Base-by-base conservation (phyloP, 1,284 basidiomycete species). In the Abortiporus biennis region DNA sequence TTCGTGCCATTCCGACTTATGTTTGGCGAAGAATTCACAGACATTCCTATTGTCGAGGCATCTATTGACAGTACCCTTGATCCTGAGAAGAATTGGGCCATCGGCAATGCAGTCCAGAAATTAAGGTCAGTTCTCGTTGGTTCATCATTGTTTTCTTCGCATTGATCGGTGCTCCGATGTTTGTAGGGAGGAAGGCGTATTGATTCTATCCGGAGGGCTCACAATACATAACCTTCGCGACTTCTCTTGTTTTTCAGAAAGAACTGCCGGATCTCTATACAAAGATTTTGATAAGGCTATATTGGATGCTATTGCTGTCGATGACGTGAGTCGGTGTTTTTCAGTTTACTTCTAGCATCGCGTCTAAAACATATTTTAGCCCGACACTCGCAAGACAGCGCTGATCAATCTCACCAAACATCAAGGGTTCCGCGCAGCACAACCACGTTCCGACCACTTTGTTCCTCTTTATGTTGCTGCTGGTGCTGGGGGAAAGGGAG, bases 1-100 rank as follows among this genome's bases (percentile, higher is more conserved):
- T 88, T 89, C 55, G 68, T 88, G 6, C 85, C 85, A 1, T 87
- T 88, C 68, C 68, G 72, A 36, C 57, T 83, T 43, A 89, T 88
- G 85, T 87, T 88, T 52, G 80, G 80, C 11, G 74, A 82, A 30
- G 66, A 70, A 44, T 71, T 78, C 44, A 68, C 55, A 21, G 68
- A 71, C 6, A 62, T 85, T 6, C 83, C 84, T 3, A 71, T 86
- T 49, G 73, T 85, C 6, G 70, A 87, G 61, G 83, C 79, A 2
- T 84, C 81, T 20, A 80, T 88, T 44, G 80, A 86, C 50, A 64
- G 69, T 16, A 76, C 67, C 42, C 53, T 86, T 43, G 70, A 67
- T 40, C 78, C 84, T 2, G 68, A 74, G 49, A 67, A 67, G 48
- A 80, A 88, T 52, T 85, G 80, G 78, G 67, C 65, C 12, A 45